Percentiles rank a stretch among this genome's conserved stretches.
These are phyloP conservation scores for Schizothecium vesticola DNA, from an alignment of 495 filamentous ascomycete genomes.

Conservation along the genomic window DNA sequence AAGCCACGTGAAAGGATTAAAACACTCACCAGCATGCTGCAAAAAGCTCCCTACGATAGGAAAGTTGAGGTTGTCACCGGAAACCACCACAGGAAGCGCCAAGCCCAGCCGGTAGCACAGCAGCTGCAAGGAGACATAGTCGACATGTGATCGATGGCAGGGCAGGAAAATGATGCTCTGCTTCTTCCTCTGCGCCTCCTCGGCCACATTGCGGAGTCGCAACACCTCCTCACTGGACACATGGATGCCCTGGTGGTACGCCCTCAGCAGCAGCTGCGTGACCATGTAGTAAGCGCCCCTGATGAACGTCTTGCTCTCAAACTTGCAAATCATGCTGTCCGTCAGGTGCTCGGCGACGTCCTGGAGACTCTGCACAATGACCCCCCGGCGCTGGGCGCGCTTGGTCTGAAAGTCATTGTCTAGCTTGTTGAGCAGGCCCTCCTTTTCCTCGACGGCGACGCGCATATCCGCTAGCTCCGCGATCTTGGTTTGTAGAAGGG, in stretches of 20 bases:
- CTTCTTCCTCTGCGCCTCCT: conserved; percentile 75
- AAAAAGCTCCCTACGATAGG: conserved; percentile 84
- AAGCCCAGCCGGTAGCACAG: conserved; percentile 93
- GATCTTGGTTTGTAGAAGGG: conserved; percentile 68
- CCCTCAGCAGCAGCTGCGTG: conserved; percentile 82
- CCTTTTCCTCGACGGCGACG: conserved; percentile 65
- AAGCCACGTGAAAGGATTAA: no score
- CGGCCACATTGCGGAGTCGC: conserved; percentile 71
- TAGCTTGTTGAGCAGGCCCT: conserved; percentile 59
- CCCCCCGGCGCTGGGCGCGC: conserved; percentile 56
- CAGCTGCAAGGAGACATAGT: conserved; percentile 89
- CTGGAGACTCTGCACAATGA: conserved; percentile 48
- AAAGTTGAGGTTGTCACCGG: conserved; percentile 94
- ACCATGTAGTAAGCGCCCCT: conserved; percentile 82
- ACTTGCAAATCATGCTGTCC: conserved; percentile 97
- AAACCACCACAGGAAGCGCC: conserved; percentile 84
- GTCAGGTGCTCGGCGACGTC: conserved; percentile 80
- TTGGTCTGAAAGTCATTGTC: conserved; percentile 52
- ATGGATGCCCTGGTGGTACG: conserved; percentile 97
- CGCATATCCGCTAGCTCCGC: conserved; percentile 68
- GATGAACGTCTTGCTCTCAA: conserved; percentile 93
- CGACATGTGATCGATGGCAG: conserved; percentile 89
- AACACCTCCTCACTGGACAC: conserved; percentile 91
- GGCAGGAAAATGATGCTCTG: conserved; percentile 95
- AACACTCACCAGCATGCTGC: conserved; percentile 83